A percentile compares a stretch with the other conserved stretches of the same genome.
phyloP scores from a whole-genome alignment of 2,329 filamentous ascomycete genomes.

The Myrmaecium sp. region DNA sequence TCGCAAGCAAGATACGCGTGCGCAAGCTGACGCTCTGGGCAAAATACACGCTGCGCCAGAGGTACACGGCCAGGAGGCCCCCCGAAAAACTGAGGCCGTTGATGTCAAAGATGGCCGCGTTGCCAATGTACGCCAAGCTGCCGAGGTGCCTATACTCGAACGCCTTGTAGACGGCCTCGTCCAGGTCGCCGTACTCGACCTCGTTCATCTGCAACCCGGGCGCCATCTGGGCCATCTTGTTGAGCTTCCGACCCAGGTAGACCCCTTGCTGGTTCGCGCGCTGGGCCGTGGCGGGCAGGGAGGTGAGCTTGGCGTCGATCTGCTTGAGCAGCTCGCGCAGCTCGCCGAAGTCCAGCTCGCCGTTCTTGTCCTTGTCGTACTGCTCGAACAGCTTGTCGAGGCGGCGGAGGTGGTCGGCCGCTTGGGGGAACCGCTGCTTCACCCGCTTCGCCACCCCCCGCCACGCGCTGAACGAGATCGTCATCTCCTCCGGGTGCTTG shows the following conservation, averaged over 20 bases:
- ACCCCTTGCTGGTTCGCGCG: conserved; percentile 89
- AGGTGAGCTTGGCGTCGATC: conserved; percentile 90
- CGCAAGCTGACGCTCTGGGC: conserved; percentile 89
- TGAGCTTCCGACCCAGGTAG: conserved; percentile 87
- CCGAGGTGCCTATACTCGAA: conserved; percentile 92
- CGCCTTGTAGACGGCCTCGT: conserved; percentile 81
- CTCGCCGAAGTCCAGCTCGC: conserved; percentile 87
- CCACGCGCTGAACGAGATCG: conserved; percentile 81
- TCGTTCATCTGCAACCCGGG: conserved; percentile 65
- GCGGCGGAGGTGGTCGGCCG: conserved; percentile 67
- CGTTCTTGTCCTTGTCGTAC: conserved; percentile 85
- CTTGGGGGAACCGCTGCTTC: conserved; percentile 79
- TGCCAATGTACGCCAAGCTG: conserved; percentile 85
- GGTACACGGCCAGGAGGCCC: conserved; percentile 81
- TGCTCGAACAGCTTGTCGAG: conserved; percentile 80
- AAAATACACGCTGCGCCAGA: conserved; percentile 95
- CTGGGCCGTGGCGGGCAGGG: conserved; percentile 85
- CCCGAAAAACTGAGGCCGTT: conserved; percentile 63
- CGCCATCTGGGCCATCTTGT: conserved; percentile 65
- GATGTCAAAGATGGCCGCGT: conserved; percentile 88
- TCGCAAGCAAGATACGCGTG: conserved; percentile 74
- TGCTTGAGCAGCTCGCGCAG: conserved; percentile 73
- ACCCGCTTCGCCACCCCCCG: conserved; percentile 67
- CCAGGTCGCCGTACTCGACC: conserved; percentile 73
- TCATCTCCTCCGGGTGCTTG: conserved; percentile 73